phyloP scores from a whole-genome alignment of 495 filamentous ascomycete species.

The Neurospora hispaniola region DNA sequence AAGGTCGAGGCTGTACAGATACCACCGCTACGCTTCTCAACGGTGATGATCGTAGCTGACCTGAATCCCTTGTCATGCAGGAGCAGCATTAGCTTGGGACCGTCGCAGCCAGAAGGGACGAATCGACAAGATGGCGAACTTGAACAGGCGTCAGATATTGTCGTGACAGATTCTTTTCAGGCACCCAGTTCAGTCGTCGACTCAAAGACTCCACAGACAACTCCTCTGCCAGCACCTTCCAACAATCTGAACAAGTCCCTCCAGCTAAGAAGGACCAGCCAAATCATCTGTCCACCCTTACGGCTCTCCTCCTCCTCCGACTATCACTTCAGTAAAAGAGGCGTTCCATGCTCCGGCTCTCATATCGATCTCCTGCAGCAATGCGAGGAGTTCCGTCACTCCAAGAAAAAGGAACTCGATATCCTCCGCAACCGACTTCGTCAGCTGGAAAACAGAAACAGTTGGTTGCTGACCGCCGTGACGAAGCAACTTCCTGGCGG shows the following conservation, averaged over 20 bases:
- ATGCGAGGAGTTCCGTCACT: slow-evolving; percentile 23
- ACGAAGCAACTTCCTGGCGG: slow-evolving; percentile 18
- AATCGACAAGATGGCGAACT: neutral
- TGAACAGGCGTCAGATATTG: neutral
- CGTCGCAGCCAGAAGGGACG: neutral
- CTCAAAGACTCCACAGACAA: neutral
- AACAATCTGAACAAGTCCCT: neutral
- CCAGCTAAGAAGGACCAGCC: neutral
- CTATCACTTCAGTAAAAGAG: neutral
- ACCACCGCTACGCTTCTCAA: slow-evolving; percentile 1
- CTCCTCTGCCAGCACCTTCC: neutral
- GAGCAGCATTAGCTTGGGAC: neutral
- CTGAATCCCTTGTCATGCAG: slow-evolving; percentile 8
- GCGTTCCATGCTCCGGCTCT: slow-evolving; percentile 6
- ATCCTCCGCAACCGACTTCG: slow-evolving; percentile 16
- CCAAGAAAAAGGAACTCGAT: slow-evolving; percentile 25
- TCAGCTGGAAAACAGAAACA: slow-evolving; percentile 21
- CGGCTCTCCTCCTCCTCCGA: neutral
- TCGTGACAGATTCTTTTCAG: neutral
- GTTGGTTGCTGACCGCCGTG: slow-evolving; percentile 21
- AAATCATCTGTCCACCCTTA: neutral
- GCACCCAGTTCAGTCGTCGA: neutral
- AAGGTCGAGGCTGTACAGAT: neutral
- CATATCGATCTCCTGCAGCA: slow-evolving; percentile 17
- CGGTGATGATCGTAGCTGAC: slow-evolving; percentile 16